Conservation (phyloP, 2,329 filamentous ascomycete species). For the Fusarium pseudonygamai region DNA sequence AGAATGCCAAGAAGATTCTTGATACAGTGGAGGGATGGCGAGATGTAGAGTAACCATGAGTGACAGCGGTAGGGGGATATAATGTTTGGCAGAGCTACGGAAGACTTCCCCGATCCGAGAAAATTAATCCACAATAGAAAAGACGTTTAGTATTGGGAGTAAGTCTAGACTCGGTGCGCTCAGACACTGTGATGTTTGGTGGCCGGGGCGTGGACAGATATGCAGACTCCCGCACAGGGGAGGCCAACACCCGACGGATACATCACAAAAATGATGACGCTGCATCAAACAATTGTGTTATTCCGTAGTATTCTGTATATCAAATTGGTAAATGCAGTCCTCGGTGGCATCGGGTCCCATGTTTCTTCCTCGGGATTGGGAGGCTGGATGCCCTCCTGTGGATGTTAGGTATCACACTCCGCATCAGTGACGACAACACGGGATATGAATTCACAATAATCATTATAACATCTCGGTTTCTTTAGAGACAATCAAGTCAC, state of each 20-base stretch:
- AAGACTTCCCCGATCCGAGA: background rate
- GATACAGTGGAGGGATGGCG: background rate
- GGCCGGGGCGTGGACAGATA: background rate
- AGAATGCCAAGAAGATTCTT: background rate
- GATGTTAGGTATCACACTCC: background rate
- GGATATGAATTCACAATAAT: background rate
- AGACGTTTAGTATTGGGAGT: background rate
- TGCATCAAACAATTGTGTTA: fast-evolving
- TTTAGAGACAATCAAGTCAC: background rate
- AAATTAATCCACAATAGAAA: background rate
- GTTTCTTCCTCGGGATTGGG: background rate
- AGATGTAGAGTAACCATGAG: background rate
- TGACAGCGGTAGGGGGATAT: background rate
- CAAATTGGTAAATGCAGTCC: background rate
- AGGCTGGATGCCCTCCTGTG: background rate
- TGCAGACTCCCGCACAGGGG: background rate
- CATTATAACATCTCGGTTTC: too few species aligned
- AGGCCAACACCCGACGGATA: background rate
- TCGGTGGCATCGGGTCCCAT: too few species aligned
- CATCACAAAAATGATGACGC: background rate
- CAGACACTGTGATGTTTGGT: background rate
- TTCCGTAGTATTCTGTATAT: too few species aligned
- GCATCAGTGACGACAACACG: background rate
- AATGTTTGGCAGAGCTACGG: background rate
- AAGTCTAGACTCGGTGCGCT: background rate